phyloP scores from a whole-genome alignment of 306 rosid species.

The Vicia villosa region DNA sequence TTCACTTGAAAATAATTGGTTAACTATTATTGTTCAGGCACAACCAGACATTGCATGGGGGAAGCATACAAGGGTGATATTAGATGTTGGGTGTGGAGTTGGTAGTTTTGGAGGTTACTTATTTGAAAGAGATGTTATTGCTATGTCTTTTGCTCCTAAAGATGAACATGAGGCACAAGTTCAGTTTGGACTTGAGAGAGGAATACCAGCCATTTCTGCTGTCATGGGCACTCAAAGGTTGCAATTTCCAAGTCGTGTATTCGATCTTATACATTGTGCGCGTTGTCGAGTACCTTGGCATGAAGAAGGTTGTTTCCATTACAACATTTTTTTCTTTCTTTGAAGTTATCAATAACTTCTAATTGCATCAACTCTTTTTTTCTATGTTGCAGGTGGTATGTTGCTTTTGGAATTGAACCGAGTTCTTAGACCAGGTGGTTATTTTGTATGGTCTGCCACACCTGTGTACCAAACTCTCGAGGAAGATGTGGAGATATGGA shows the following conservation, averaged over 20 bases:
- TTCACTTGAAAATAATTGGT: background rate
- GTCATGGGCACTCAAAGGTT: slow-evolving; percentile 96
- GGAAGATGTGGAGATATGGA: slow-evolving; percentile 88
- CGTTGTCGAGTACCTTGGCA: slow-evolving; percentile 98
- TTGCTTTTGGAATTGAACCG: slow-evolving; percentile 88
- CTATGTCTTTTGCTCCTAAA: slow-evolving; percentile 96
- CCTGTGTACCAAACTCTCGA: slow-evolving; percentile 81
- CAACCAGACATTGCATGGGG: slow-evolving; percentile 76
- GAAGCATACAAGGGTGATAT: slow-evolving; percentile 64
- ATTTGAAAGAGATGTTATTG: slow-evolving; percentile 77
- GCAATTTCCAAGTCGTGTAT: slow-evolving; percentile 79
- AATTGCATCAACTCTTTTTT: background rate
- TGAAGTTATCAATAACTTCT: background rate
- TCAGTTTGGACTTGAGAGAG: slow-evolving; percentile 92
- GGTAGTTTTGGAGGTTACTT: slow-evolving; percentile 90
- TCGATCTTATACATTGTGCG: slow-evolving; percentile 79
- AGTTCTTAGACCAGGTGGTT: slow-evolving; percentile 78
- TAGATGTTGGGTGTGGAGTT: slow-evolving; percentile 96
- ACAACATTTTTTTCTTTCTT: background rate
- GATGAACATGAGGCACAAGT: slow-evolving; percentile 96
- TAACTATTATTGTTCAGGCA: slow-evolving; percentile 47
- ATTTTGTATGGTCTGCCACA: slow-evolving; percentile 88
- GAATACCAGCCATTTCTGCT: slow-evolving; percentile 89
- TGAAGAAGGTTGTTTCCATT: slow-evolving; percentile 54
- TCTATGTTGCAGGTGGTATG: slow-evolving; percentile 56